phyloP scores from a whole-genome alignment of 345 rosid genomes.

The Salix viminalis region DNA sequence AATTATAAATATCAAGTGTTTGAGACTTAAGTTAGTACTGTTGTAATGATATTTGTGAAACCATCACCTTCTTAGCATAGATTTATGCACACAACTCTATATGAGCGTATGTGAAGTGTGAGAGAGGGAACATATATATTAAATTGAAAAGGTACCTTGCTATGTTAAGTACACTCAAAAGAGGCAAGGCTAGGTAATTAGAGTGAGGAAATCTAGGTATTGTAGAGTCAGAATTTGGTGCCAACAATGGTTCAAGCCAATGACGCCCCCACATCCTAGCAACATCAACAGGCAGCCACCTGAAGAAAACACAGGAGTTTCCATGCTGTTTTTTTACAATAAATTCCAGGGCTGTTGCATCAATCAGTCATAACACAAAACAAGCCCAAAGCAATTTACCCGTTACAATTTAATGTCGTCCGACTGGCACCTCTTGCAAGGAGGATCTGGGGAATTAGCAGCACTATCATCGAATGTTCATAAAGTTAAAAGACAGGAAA shows the following conservation, averaged over 20 bases:
- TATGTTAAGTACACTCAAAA: slow-evolving; percentile 77
- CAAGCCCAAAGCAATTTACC: slow-evolving; percentile 45
- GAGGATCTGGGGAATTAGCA: slow-evolving; percentile 55
- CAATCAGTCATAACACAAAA: neutral
- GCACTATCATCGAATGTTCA: slow-evolving; percentile 5
- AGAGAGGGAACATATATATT: neutral
- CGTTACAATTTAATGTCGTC: slow-evolving; percentile 78
- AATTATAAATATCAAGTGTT: neutral
- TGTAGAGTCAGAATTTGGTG: slow-evolving; percentile 60
- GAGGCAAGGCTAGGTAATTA: slow-evolving; percentile 80
- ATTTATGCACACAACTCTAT: neutral
- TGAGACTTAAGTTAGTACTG: neutral
- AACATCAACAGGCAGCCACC: slow-evolving; percentile 96
- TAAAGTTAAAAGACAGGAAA: neutral
- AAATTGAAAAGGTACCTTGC: slow-evolving; percentile 60
- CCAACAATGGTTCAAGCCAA: slow-evolving; percentile 86
- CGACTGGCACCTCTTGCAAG: slow-evolving; percentile 81
- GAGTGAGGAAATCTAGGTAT: slow-evolving; percentile 77
- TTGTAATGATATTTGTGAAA: neutral
- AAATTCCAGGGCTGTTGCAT: neutral
- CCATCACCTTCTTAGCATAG: neutral
- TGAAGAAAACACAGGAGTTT: slow-evolving; percentile 25
- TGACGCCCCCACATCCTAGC: slow-evolving; percentile 99
- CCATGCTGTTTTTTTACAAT: neutral
- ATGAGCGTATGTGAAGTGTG: neutral